phyloP scores from a whole-genome alignment of 179 eudicot genomes.

The Gypsophila paniculata region DNA sequence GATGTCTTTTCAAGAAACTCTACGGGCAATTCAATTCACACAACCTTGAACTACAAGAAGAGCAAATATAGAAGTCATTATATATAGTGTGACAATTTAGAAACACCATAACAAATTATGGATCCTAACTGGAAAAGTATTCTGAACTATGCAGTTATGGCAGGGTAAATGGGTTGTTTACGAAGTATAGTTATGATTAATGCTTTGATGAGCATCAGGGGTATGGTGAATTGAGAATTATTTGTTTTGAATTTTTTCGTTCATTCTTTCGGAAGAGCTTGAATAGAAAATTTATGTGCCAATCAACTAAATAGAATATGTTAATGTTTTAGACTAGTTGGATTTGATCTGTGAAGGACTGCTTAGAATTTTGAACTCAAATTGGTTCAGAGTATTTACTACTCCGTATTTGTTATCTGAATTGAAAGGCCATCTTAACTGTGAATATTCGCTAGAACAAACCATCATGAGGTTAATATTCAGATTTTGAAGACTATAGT shows the following conservation, averaged over 20 bases:
- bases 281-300: neutral
- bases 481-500: slow-evolving; percentile 9
- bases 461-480: neutral
- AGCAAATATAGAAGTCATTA: too few species aligned
- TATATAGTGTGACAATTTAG: too few species aligned
- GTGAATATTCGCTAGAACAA: neutral
- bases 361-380: neutral
- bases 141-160: neutral
- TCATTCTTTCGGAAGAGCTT: neutral
- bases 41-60: slow-evolving; percentile 1
- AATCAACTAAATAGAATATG: slow-evolving; percentile 1
- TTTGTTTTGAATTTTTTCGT: neutral
- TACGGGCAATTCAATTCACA: neutral
- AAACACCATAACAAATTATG: neutral
- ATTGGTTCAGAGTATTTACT: neutral
- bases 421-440: neutral
- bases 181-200: neutral
- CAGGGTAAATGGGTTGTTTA: neutral
- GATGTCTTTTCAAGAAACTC: slow-evolving; percentile 1
- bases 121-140: neutral
- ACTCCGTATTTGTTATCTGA: neutral
- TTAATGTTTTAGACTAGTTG: slow-evolving; percentile 2
- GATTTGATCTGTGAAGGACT: slow-evolving; percentile 4
- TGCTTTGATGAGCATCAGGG: slow-evolving; percentile 3
- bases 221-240: neutral